phyloP scores from a whole-genome alignment of 768 basidiomycete species.

The Trametes villosa region DNA sequence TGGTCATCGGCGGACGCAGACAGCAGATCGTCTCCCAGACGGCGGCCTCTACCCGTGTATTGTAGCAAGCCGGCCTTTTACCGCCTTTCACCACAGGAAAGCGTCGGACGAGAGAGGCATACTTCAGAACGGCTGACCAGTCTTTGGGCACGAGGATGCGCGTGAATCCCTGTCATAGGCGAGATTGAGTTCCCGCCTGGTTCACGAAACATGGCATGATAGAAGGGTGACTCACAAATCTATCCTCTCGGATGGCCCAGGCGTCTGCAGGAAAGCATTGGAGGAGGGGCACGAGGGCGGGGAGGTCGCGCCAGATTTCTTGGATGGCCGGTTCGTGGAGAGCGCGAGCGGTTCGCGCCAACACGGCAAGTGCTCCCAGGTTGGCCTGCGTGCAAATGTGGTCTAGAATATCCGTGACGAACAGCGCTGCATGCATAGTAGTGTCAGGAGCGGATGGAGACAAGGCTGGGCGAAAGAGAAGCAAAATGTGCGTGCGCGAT shows the following conservation, averaged over 20 bases:
- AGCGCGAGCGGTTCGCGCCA: not conserved
- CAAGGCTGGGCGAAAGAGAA: no score
- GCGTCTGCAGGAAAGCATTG: not conserved
- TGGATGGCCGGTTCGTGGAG: conserved; percentile 4
- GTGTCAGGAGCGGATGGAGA: no score
- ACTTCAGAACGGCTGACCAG: not conserved
- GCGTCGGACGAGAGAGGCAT: not conserved
- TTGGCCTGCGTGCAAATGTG: not conserved
- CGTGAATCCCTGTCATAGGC: not conserved
- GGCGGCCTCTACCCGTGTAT: no score
- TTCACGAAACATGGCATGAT: no score
- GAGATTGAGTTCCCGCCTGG: not conserved
- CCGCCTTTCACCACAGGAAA: not conserved
- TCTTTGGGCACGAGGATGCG: not conserved
- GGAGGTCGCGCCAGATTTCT: not conserved
- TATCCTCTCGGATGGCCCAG: not conserved
- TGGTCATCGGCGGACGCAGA: not conserved
- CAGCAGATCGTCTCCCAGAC: not conserved
- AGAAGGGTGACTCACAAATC: not conserved
- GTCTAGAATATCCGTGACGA: not conserved
- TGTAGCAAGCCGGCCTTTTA: not conserved
- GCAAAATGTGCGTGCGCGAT: no score
- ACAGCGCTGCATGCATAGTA: no score
- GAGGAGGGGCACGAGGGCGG: not conserved
- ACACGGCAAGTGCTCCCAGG: not conserved